Evolutionary conservation across 768 basidiomycete genomes (phyloP).

Genomic region (Pleurotus ostreatus): DNA sequence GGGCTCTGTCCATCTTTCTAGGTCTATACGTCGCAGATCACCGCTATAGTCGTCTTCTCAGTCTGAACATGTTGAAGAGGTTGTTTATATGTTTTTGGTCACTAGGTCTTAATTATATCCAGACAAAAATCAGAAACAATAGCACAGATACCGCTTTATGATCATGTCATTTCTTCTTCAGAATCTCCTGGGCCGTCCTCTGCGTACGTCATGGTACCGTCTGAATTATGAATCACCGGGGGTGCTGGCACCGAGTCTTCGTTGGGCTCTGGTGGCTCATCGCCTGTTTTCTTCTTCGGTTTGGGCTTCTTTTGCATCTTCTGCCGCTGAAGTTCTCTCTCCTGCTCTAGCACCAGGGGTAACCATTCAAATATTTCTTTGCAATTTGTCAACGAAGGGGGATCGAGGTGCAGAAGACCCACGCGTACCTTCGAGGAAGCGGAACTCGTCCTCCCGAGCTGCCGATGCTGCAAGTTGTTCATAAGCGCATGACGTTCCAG

Average conservation of each 20-base stretch:
- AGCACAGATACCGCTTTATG: neutral
- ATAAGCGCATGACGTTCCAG: neutral
- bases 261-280: neutral
- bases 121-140: neutral
- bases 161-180: neutral
- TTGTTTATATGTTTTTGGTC: too few relatives aligned
- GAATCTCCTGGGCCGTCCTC: neutral
- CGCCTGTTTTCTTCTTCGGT: neutral
- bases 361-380: neutral
- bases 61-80: too few relatives aligned
- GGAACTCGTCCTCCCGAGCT: conserved; percentile 68
- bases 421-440: conserved; percentile 71
- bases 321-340: neutral
- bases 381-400: neutral
- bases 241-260: neutral
- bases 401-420: neutral
- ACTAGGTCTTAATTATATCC: neutral
- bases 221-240: neutral
- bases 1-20: too few relatives aligned
- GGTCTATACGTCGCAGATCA: too few relatives aligned
- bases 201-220: conserved; percentile 4
- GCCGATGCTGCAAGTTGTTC: conserved; percentile 43
- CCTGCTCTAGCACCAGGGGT: neutral
- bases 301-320: neutral
- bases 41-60: too few relatives aligned